Evolutionary conservation across 139 green algal species (phyloP).

Genomic region (Coelastrella sp.): DNA sequence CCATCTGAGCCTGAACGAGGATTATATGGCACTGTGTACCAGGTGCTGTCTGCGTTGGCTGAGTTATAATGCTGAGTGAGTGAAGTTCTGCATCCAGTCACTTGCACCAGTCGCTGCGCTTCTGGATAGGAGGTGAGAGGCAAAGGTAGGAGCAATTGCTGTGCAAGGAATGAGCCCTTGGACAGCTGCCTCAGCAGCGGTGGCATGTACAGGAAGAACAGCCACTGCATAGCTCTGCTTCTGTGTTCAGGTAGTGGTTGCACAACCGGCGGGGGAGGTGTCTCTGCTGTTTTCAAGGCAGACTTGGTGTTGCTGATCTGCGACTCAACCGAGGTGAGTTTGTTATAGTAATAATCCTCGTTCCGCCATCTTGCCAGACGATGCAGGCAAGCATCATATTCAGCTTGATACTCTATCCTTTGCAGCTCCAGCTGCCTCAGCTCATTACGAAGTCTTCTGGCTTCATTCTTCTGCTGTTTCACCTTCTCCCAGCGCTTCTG

Average conservation of each 20-base stretch:
- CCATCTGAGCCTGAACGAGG: not conserved
- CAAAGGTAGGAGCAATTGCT: conserved; percentile 63
- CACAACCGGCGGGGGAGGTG: conserved; percentile 51
- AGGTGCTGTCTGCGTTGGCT: not conserved
- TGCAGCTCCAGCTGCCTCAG: not conserved
- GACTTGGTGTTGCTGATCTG: not conserved
- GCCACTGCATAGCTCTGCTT: conserved; percentile 39
- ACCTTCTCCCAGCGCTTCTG: conserved; percentile 59
- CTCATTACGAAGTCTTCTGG: not conserved
- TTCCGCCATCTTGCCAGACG: not conserved
- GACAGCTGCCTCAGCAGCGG: conserved; percentile 55
- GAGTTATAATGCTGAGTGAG: conserved; percentile 47
- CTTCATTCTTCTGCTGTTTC: conserved; percentile 50
- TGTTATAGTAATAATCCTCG: not conserved
- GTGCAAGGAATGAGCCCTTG: conserved; percentile 56
- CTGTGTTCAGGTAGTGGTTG: conserved; percentile 55
- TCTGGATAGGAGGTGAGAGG: conserved; percentile 20
- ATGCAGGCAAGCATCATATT: not conserved
- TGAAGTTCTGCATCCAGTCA: not conserved
- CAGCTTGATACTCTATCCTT: not conserved
- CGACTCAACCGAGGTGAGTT: not conserved
- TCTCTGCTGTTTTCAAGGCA: conserved; percentile 1
- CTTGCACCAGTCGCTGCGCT: not conserved
- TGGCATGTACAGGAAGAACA: conserved; percentile 71
- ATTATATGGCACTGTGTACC: not conserved